Evolutionary conservation across 2,329 filamentous ascomycete genomes (phyloP).

Genomic region (Paecilomyces niveus): DNA sequence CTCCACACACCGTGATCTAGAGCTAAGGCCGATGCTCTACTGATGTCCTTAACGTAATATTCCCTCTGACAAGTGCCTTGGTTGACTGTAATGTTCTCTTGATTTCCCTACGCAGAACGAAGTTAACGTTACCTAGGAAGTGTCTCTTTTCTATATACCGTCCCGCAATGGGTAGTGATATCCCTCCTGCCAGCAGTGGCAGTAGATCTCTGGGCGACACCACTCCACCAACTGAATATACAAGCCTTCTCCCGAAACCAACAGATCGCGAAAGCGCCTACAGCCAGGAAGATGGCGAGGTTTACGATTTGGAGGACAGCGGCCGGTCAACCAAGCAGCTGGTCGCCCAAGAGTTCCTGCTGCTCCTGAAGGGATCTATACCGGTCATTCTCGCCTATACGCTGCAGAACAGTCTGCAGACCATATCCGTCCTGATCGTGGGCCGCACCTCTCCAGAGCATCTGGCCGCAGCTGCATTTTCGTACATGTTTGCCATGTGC

Average conservation of each 20-base stretch:
- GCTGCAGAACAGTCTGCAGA: constrained; percentile 79
- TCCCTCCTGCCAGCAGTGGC: constrained; percentile 7
- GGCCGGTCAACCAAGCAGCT: constrained; percentile 26
- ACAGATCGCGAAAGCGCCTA: constrained; percentile 5
- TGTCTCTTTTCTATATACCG: neutral
- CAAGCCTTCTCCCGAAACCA: constrained; percentile 20
- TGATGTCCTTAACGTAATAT: neutral
- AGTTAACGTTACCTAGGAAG: neutral
- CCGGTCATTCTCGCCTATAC: constrained; percentile 80
- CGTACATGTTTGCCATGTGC: constrained; percentile 90
- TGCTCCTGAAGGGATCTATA: constrained; percentile 61
- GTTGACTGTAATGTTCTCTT: neutral
- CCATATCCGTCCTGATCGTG: constrained; percentile 71
- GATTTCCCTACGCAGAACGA: neutral
- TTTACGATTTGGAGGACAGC: constrained; percentile 31
- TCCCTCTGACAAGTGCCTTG: neutral
- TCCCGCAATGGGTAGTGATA: neutral
- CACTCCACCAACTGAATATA: constrained; percentile 15
- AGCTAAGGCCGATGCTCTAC: neutral
- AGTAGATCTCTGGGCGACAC: neutral
- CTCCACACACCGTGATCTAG: neutral
- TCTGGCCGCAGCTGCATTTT: constrained; percentile 74
- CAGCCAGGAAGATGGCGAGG: constrained; percentile 25
- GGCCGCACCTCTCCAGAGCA: constrained; percentile 73
- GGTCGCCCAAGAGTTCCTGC: constrained; percentile 54